Evolutionary conservation across 768 basidiomycete species (phyloP).

Genomic region (Tylopilus balloui): DNA sequence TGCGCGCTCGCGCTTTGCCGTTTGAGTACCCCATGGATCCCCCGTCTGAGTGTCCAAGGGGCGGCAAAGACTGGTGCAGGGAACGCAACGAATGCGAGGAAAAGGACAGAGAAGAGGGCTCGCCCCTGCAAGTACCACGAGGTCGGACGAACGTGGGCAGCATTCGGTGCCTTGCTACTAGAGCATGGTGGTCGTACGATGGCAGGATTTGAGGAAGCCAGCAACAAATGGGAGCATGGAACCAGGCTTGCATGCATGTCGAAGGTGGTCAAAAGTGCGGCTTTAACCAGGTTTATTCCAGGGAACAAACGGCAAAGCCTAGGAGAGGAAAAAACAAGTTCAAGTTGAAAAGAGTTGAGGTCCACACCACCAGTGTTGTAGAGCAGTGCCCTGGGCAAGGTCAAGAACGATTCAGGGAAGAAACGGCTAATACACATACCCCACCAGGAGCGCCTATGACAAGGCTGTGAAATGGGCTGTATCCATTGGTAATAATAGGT

Average conservation of each 20-base stretch:
- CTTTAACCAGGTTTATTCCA: background rate
- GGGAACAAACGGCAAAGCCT: background rate
- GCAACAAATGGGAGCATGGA: background rate
- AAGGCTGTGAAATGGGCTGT: constrained; percentile 1
- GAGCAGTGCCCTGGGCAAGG: constrained; percentile 5
- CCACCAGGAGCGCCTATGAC: background rate
- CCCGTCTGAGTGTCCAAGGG: background rate
- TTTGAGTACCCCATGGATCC: background rate
- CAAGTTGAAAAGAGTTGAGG: constrained; percentile 7
- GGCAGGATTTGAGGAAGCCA: background rate
- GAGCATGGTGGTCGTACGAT: constrained; percentile 4
- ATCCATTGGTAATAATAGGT: background rate
- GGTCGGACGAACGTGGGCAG: background rate
- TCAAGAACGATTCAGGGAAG: background rate
- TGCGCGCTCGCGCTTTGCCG: background rate
- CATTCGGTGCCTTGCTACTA: constrained; percentile 6
- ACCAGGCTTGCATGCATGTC: constrained; percentile 1
- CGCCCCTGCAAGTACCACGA: background rate
- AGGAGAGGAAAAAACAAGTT: background rate
- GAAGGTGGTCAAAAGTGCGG: background rate
- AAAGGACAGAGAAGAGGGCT: background rate
- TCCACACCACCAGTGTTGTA: constrained; percentile 4
- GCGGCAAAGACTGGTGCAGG: constrained; percentile 5
- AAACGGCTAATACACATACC: background rate
- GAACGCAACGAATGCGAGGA: constrained; percentile 6